Evolutionary conservation across 78 protist species (phyloP), one percentile per base, ranked within the genome.

Genomic region (Parvularia atlantis): DNA sequence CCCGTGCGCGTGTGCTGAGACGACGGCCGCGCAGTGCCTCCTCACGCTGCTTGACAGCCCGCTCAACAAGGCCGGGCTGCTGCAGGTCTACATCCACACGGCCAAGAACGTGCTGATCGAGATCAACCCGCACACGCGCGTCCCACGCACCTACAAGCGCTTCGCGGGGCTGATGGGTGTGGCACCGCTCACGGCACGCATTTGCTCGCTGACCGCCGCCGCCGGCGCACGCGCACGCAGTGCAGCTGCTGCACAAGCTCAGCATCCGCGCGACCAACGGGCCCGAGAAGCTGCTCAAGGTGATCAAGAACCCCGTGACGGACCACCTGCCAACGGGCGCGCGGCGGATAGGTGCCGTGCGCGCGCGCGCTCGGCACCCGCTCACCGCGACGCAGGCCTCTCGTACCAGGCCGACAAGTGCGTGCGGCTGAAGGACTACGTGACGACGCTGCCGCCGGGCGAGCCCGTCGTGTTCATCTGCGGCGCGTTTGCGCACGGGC

Each of bases 1-100:
- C 26, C 7, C 19, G 33, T 36, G 43, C n/a, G n/a, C 7, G 50
- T 60, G 24, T 60, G 66, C 26, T 24, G 20, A 2, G 31, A 26
- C 63, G 19, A 2, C 33, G 13, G 30, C 41, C 11, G 37, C 33
- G 48, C 78, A 91, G 93, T 88, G 96, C 67, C 76, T 97, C 40
- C 66, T 97, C 43, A 89, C 89, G 1, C 79, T 97, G 31, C 84
- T 95, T 22, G 99, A 97, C 73, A 75, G 89, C 58, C 99, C 99
- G 3, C 68, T 97, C 22, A 97, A 95, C 85, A 91, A 95, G 75
- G 90, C 98, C 0, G 99, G 98, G 11, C 64, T 66, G 30, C 79
- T 96, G 22, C 91, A 93, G 70, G 74, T 95, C n/a, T 97, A 64
- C 69, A 74, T 97, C 2, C 94, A 67, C 70, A 77, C 94, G 0